phyloP scores from a whole-genome alignment of 805 yeast genomes.

The Saccharomycopsis sp. region DNA sequence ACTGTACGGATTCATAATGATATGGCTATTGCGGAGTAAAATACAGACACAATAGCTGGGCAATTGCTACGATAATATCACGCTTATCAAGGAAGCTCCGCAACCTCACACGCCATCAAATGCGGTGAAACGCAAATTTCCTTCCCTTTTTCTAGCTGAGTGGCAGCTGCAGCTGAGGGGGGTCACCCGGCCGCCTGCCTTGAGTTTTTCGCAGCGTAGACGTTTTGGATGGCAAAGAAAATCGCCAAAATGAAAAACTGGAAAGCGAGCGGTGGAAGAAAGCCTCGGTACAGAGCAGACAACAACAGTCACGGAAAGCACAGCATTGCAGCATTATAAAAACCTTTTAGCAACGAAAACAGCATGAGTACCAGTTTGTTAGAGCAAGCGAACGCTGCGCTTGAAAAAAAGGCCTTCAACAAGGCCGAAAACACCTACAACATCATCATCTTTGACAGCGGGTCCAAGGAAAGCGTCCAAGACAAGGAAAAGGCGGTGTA shows the following conservation, averaged over 20 bases:
- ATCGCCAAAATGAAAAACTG: neutral
- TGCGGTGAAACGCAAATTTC: neutral
- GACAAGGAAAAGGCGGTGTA: slow-evolving; percentile 63
- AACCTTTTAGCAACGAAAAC: too few relatives aligned
- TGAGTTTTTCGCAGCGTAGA: too few relatives aligned
- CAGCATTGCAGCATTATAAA: too few relatives aligned
- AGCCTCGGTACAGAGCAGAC: too few relatives aligned
- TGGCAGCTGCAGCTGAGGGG: neutral
- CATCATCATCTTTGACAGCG: slow-evolving; percentile 36
- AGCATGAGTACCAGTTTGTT: too few relatives aligned
- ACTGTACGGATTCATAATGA: neutral
- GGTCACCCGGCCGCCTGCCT: neutral
- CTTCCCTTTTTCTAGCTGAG: neutral
- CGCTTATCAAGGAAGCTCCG: too few relatives aligned
- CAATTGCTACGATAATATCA: too few relatives aligned
- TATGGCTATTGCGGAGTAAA: neutral
- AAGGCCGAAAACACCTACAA: slow-evolving; percentile 58
- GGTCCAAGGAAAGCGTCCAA: slow-evolving; percentile 32
- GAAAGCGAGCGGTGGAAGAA: too few relatives aligned
- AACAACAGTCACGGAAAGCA: too few relatives aligned
- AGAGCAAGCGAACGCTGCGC: slow-evolving; percentile 57
- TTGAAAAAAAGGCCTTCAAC: slow-evolving; percentile 38
- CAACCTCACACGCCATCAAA: neutral
- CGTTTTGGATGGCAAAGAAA: neutral
- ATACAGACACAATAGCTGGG: neutral